A percentile compares a stretch with the other conserved stretches of the same genome.
Evolutionary conservation across 73 alveolate species (phyloP).

Genomic region (Tetrahymena borealis): DNA sequence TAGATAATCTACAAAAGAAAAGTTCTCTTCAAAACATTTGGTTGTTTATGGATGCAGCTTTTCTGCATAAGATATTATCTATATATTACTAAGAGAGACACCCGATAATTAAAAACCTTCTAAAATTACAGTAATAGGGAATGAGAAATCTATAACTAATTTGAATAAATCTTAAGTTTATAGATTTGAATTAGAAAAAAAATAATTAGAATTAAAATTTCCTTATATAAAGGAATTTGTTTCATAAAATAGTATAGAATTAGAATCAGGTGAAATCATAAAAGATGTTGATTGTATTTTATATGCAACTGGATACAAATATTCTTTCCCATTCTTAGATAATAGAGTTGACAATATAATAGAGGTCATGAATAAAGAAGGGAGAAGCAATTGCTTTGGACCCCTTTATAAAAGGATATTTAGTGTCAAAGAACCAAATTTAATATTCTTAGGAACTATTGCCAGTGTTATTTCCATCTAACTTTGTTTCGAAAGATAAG

Average conservation of each 20-base stretch:
- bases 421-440: background rate
- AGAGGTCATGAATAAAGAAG: background rate
- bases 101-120: background rate
- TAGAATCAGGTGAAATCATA: background rate
- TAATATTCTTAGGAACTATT: background rate
- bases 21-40: background rate
- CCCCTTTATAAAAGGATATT: background rate
- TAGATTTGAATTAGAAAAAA: background rate
- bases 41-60: background rate
- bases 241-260: background rate
- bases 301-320: background rate
- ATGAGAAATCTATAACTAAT: background rate
- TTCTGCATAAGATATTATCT: background rate
- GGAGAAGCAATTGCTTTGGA: background rate
- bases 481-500: constrained; percentile 1
- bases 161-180: background rate
- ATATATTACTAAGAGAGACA: background rate
- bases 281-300: background rate
- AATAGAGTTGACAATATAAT: background rate
- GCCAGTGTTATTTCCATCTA: background rate
- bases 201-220: background rate
- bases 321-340: background rate
- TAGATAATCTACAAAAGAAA: background rate
- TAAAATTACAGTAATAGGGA: background rate
- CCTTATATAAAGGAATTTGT: background rate